Percentiles rank a stretch among this genome's conserved stretches.
Conservation (phyloP, 2,329 filamentous ascomycete species). For the Curvularia eragrostidis region DNA sequence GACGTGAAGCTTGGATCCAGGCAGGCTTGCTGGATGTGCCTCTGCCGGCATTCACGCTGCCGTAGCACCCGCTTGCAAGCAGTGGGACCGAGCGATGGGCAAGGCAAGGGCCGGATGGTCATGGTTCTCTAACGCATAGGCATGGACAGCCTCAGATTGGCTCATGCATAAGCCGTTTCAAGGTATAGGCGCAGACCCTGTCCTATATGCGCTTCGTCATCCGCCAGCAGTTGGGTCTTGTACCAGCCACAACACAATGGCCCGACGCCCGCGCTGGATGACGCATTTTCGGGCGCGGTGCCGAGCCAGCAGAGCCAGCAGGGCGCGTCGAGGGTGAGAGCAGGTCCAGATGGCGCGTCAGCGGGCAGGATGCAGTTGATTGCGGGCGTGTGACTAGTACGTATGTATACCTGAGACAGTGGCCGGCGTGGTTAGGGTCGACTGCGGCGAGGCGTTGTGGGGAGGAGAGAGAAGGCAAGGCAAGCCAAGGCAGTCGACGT, state of each 20-base stretch:
- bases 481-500: slow-evolving; percentile 5
- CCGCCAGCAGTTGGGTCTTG: slow-evolving; percentile 41
- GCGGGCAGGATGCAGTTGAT: too few relatives aligned
- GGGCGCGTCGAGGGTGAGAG: too few relatives aligned
- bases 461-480: slow-evolving; percentile 2
- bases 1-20: slow-evolving; percentile 40
- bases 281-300: slow-evolving; percentile 41
- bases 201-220: slow-evolving; percentile 50
- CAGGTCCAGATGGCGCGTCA: slow-evolving; percentile 18
- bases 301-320: slow-evolving; percentile 29
- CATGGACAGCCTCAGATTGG: slow-evolving; percentile 48
- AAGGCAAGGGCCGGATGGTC: slow-evolving; percentile 32
- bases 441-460: slow-evolving; percentile 12
- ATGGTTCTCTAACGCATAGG: slow-evolving; percentile 48
- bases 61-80: slow-evolving; percentile 48
- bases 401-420: slow-evolving; percentile 29
- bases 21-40: slow-evolving; percentile 38
- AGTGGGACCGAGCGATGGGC: slow-evolving; percentile 36
- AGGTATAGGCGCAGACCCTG: slow-evolving; percentile 43
- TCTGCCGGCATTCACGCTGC: slow-evolving; percentile 44
- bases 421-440: slow-evolving; percentile 7
- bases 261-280: slow-evolving; percentile 36
- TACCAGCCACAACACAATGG: slow-evolving; percentile 47
- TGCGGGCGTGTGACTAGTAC: not conserved
- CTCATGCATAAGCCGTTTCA: slow-evolving; percentile 52